Evolutionary conservation across 805 yeast species (phyloP).

Genomic region (Limtongia smithiae): DNA sequence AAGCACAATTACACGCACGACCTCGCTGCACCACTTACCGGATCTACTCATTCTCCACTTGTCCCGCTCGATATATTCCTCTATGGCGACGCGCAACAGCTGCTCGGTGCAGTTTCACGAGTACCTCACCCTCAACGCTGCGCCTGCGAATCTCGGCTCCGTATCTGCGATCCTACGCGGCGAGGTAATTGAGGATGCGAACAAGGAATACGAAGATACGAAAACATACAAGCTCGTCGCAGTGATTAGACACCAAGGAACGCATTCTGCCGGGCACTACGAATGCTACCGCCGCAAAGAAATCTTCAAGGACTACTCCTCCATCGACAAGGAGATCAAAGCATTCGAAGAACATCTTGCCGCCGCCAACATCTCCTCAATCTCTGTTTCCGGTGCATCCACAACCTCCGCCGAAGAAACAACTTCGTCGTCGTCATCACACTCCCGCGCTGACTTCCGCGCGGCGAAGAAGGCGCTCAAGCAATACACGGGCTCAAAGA

Average conservation of each 20-base stretch:
- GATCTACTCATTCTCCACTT: conserved; percentile 72
- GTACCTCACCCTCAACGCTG: conserved; percentile 34
- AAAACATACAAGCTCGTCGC: conserved; percentile 58
- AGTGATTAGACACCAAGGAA: conserved; percentile 79
- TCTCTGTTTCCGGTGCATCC: not conserved
- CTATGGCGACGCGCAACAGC: conserved; percentile 66
- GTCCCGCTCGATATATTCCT: conserved; percentile 75
- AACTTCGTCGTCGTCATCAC: not conserved
- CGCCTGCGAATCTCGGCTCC: too few species aligned
- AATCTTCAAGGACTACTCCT: conserved; percentile 14
- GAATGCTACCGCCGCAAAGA: conserved; percentile 52
- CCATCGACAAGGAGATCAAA: not conserved
- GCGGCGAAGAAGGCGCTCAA: conserved; percentile 7
- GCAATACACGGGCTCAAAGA: conserved; percentile 27
- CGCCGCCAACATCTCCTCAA: not conserved
- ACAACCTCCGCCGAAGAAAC: not conserved
- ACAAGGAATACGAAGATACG: not conserved
- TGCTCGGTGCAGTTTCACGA: conserved; percentile 70
- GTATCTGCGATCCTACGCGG: too few species aligned
- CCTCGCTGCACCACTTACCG: conserved; percentile 63
- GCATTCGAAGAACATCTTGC: conserved; percentile 7
- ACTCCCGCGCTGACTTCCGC: not conserved
- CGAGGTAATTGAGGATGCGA: not conserved
- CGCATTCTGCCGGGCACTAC: conserved; percentile 38
- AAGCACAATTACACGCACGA: conserved; percentile 65